Conservation (phyloP, 2,329 filamentous ascomycete genomes). For the Epichloe festucae region DNA sequence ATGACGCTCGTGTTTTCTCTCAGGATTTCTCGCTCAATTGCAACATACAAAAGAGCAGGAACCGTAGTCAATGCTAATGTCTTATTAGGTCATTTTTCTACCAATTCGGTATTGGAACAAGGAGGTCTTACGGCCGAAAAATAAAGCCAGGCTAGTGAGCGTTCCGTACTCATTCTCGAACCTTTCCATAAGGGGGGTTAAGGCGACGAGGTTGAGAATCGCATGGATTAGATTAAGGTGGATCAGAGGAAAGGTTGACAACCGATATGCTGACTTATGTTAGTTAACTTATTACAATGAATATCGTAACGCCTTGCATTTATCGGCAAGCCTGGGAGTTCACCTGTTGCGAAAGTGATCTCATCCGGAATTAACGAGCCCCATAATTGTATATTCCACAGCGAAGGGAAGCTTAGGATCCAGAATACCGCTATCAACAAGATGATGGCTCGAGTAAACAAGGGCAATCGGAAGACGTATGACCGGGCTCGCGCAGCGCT, state of each 20-base stretch:
- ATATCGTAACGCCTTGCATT: neutral
- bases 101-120: neutral
- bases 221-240: slow-evolving; percentile 73
- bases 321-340: neutral
- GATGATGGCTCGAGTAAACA: slow-evolving; percentile 67
- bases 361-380: slow-evolving; percentile 67
- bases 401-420: slow-evolving; percentile 52
- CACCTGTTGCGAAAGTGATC: slow-evolving; percentile 59
- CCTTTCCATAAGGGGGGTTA: slow-evolving; percentile 82
- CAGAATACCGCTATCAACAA: slow-evolving; percentile 49
- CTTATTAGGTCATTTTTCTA: neutral
- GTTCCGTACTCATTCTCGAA: slow-evolving; percentile 93
- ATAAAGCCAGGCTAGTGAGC: slow-evolving; percentile 71
- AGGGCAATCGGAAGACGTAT: slow-evolving; percentile 72
- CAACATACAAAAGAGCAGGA: slow-evolving; percentile 67
- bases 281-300: neutral
- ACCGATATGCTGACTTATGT: slow-evolving; percentile 58
- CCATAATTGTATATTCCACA: slow-evolving; percentile 65
- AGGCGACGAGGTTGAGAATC: slow-evolving; percentile 62
- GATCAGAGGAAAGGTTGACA: slow-evolving; percentile 85
- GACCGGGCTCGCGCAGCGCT: slow-evolving; percentile 67
- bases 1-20: slow-evolving; percentile 60
- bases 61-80: slow-evolving; percentile 59
- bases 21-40: slow-evolving; percentile 64
- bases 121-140: slow-evolving; percentile 70